Evolutionary conservation across 257 asterid genomes (phyloP), one percentile per base, ranked within the genome.

Genomic region (Coffea canephora): DNA sequence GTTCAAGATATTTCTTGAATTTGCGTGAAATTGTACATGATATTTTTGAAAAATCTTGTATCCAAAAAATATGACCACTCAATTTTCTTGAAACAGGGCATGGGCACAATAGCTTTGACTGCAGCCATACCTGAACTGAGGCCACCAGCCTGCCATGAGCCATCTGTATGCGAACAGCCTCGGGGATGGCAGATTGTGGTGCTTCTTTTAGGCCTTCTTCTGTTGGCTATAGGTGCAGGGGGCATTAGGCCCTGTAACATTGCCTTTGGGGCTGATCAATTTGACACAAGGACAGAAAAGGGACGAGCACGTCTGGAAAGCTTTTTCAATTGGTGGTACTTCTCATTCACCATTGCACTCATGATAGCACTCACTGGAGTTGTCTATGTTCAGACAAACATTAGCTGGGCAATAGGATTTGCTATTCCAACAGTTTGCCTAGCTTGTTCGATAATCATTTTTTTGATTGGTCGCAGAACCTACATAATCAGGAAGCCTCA

Each of bases 251-350:
- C 98, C 2, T 94, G 98, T 83, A 94, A 92, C 92, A 91, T 92
- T 16, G 97, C 98, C 69, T 94, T 94, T 52, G 98, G 98, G 0
- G 95, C 98, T 48, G 98, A 94, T 79, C 98, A 94, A n/a, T 92
- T 94, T 46, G 93, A 94, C 46, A 89, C 95, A 5, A 87, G 84
- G 66, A 94, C 98, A 0, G 77, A 84, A 11, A 89, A 88, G 80
- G 98, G 98, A 0, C 83, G 88, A 66, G 50, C 88, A 69, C 94
- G 90, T 13, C 94, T 94, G 31, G 91, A 89, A 80, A 88, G 90
- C 86, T 94, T 94, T 92, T 91, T 92, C 87, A 90, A 92, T 68
- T 94, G 96, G 98, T 94, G 98, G 98, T 94, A 90, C 82, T 84
- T 94, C 12, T 90, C 95, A 12, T 94, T 94, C 86, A 92, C 98